Percentiles rank a stretch among this genome's conserved stretches.
phyloP scores from a whole-genome alignment of 2,329 filamentous ascomycete species.

The Aspergillus arachidicola region DNA sequence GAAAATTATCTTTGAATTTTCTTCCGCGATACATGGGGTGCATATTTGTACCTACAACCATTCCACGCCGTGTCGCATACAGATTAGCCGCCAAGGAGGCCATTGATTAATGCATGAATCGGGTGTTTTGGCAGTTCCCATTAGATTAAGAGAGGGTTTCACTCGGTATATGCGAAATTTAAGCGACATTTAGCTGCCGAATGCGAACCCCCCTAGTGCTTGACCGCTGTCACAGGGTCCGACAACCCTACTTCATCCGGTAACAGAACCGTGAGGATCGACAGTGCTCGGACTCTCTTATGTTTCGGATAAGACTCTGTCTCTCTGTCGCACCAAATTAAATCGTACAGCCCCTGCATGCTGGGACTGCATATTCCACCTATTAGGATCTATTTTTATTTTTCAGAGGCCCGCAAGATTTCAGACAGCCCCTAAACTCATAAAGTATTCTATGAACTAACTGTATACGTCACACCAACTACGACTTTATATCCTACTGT shows the following conservation, averaged over 20 bases:
- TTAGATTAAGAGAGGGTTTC: background rate
- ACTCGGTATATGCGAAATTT: background rate
- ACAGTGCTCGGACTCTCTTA: background rate
- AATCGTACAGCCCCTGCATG: background rate
- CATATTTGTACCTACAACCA: background rate
- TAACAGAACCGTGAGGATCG: background rate
- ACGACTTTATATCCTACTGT: background rate
- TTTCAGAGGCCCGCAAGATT: background rate
- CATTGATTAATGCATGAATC: constrained; percentile 3
- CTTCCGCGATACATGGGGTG: too few species aligned
- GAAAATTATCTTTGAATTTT: background rate
- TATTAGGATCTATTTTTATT: background rate
- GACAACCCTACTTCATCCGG: background rate
- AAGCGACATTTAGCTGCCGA: background rate
- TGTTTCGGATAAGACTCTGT: background rate
- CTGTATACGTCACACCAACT: background rate
- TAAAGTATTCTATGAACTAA: background rate
- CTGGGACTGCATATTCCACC: background rate
- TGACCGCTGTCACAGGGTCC: background rate
- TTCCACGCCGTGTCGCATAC: background rate
- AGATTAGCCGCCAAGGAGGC: constrained; percentile 1
- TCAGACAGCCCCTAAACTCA: background rate
- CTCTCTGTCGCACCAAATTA: background rate
- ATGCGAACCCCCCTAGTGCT: background rate
- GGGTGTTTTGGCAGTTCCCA: background rate